phyloP scores from a whole-genome alignment of 192 early-diverging fungal genomes.

The Coemansia javaensis region DNA sequence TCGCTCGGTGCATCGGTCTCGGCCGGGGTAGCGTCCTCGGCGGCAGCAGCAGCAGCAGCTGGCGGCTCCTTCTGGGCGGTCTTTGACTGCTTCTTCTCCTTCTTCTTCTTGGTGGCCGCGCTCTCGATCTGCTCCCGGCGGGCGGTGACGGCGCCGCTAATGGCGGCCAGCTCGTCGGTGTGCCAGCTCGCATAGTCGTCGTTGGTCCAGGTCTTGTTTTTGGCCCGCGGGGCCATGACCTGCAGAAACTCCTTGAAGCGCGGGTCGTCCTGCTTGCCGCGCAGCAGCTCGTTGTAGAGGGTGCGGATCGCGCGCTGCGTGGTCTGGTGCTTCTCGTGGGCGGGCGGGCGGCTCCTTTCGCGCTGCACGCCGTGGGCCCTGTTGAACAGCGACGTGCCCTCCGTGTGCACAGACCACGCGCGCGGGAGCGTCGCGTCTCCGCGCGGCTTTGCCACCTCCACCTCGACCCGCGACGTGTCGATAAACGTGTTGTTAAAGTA shows the following conservation, averaged over 20 bases:
- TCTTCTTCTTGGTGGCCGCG: constrained; percentile 23
- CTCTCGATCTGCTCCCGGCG: constrained; percentile 46
- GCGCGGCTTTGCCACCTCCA: constrained; percentile 83
- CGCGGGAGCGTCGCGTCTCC: constrained; percentile 78
- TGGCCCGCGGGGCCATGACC: constrained; percentile 80
- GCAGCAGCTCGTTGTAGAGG: constrained; percentile 39
- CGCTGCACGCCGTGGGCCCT: constrained; percentile 15
- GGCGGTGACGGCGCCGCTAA: constrained; percentile 25
- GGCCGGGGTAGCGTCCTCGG: too few relatives aligned
- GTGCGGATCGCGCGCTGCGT: constrained; percentile 35
- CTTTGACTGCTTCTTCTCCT: neutral
- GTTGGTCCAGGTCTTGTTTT: constrained; percentile 84
- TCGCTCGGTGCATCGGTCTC: neutral
- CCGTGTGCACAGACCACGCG: constrained; percentile 86
- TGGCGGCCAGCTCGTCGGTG: constrained; percentile 29
- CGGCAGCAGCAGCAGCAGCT: neutral
- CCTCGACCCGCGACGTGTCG: constrained; percentile 82
- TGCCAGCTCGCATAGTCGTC: constrained; percentile 63
- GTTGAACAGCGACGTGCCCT: constrained; percentile 76
- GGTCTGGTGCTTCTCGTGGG: constrained; percentile 30
- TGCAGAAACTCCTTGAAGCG: constrained; percentile 86
- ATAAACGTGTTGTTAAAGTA: constrained; percentile 93
- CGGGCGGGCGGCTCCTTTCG: constrained; percentile 3
- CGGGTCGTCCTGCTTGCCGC: constrained; percentile 65
- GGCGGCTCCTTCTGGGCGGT: neutral